phyloP scores from a whole-genome alignment of 192 early-diverging fungal species.

The Coemansia sp. region DNA sequence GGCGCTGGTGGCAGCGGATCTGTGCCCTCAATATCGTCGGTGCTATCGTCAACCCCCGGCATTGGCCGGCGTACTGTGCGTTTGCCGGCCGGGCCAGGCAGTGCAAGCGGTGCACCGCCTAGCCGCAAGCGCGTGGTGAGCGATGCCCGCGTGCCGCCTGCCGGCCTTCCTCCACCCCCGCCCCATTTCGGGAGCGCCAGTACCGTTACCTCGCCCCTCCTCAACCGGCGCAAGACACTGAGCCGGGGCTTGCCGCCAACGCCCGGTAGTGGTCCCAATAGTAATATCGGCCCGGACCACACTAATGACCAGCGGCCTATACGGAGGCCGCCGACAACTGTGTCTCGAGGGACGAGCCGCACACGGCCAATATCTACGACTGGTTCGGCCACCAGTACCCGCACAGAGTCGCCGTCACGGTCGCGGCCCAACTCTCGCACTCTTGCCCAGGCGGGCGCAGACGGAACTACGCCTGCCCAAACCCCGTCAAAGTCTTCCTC shows the following conservation, averaged over 20 bases:
- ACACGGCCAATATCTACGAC: constrained; percentile 34
- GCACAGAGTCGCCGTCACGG: constrained; percentile 30
- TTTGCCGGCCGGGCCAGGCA: no score
- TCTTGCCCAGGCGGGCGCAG: constrained; percentile 3
- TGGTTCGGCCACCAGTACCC: constrained; percentile 26
- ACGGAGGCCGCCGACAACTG: constrained; percentile 20
- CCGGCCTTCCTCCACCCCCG: background rate
- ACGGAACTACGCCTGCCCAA: constrained; percentile 1
- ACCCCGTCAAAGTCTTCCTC: background rate
- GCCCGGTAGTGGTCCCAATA: background rate
- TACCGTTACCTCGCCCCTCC: constrained; percentile 8
- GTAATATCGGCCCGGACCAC: background rate
- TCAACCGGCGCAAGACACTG: constrained; percentile 29
- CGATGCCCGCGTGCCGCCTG: background rate
- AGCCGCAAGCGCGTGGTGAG: background rate
- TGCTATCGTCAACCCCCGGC: constrained; percentile 9
- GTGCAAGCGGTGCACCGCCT: no score
- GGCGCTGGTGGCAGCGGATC: background rate
- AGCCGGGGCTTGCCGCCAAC: constrained; percentile 6
- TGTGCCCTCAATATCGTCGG: constrained; percentile 4
- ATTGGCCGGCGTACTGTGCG: no score
- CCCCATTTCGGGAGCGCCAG: no score
- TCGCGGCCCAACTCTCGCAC: constrained; percentile 26
- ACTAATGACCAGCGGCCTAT: background rate
- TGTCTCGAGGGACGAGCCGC: constrained; percentile 21